Conservation (phyloP, 257 asterid species). For the Paulownia fortunei region DNA sequence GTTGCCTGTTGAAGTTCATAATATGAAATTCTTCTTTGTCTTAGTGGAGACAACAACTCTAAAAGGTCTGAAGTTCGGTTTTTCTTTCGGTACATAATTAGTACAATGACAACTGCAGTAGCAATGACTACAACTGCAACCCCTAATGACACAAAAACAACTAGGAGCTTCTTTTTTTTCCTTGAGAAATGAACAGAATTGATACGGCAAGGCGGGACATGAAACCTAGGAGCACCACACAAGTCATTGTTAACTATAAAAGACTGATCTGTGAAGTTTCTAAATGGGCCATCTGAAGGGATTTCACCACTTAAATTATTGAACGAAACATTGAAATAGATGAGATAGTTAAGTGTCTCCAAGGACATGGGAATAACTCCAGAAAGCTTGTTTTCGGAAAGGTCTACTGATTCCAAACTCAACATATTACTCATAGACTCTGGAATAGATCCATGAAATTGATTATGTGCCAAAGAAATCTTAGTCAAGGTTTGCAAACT, state of each 20-base stretch:
- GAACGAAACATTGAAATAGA: constrained; percentile 37
- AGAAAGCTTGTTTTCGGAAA: constrained; percentile 37
- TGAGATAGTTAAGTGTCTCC: constrained; percentile 29
- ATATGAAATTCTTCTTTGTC: constrained; percentile 20
- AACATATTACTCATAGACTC: constrained; percentile 14
- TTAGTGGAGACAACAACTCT: neutral
- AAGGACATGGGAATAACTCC: constrained; percentile 40
- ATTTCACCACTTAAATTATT: constrained; percentile 37
- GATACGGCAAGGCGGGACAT: constrained; percentile 32
- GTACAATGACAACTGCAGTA: neutral
- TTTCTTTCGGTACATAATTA: neutral
- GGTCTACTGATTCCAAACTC: constrained; percentile 36
- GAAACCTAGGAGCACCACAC: constrained; percentile 38
- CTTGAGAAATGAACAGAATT: neutral
- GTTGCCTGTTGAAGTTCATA: constrained; percentile 35
- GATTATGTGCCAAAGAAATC: constrained; percentile 35
- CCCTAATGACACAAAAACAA: neutral
- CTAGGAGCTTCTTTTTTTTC: neutral
- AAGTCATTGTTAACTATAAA: constrained; percentile 34
- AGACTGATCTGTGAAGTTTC: constrained; percentile 28
- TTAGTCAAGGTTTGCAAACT: neutral
- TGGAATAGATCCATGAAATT: constrained; percentile 37
- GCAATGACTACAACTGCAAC: neutral
- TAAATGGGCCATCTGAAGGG: constrained; percentile 38
- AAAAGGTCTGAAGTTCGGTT: neutral